Base-by-base conservation (phyloP, 2,329 filamentous ascomycete genomes). In the Colletotrichum sp. region DNA sequence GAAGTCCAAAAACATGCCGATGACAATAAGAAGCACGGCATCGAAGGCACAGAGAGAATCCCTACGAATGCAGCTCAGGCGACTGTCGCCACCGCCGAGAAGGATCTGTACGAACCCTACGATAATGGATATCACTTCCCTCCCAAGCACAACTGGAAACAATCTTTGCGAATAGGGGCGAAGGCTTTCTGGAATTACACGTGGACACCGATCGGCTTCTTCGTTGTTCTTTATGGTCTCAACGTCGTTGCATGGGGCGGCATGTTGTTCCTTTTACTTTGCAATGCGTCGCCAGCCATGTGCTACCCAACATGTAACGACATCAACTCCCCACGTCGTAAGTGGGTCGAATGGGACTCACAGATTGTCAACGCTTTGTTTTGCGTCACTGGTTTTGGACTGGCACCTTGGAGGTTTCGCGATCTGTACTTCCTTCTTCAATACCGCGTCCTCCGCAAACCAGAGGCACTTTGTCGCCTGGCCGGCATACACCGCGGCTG, bases 161-260 rank as follows among this genome's bases (percentile, higher is more conserved):
- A 92, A 73, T 90, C 92, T 2, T 90, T 91, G 3, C 86, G 83
- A 24, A 91, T 92, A 69, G 91, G 90, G 3, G 81, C 92, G 15
- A 86, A 88, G 32, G 89, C 91, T 0, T 95, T 94, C 81, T 93
- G 92, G 91, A 90, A 91, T 69, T 98, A 95, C 86, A 91, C 94
- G 80, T 86, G 90, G 49, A 98, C 95, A 0, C 94, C 94, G 0
- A 84, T 94, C 71, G 95, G 95, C 4, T 95, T 97, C 82, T 86
- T 95, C 70, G 91, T 96, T 55, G 94, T 93, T 3, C 83, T 98
- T 7, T 98, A 98, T 84, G 92, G 93, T 15, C 89, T 97, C 73
- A 96, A 96, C 78, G 90, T 98, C 24, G 91, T 98, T 12, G 96
- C 94, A 1, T 98, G 95, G 95, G 95, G 95, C 68, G 95, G 94